These are phyloP conservation scores for Hypoxylon crocopeplum DNA, from an alignment of 495 filamentous ascomycete genomes.

Conservation along the genomic window DNA sequence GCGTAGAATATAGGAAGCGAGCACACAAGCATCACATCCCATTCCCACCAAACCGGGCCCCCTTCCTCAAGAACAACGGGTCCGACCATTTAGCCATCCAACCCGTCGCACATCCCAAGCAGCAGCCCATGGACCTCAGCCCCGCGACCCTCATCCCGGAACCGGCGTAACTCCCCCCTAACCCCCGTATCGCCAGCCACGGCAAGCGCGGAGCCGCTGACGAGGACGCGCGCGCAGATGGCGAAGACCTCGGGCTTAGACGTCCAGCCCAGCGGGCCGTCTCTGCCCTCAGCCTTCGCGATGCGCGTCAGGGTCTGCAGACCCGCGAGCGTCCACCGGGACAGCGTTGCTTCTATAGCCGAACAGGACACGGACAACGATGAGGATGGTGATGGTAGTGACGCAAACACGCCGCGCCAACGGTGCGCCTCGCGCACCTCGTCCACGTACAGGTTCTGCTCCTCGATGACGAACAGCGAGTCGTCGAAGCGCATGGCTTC, in stretches of 20 bases:
- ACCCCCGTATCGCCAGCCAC: slow-evolving; percentile 8
- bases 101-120: slow-evolving; percentile 39
- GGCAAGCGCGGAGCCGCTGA: slow-evolving; percentile 51
- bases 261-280: slow-evolving; percentile 76
- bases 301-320: slow-evolving; percentile 56
- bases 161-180: slow-evolving; percentile 37
- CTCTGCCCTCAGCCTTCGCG: slow-evolving; percentile 43
- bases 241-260: slow-evolving; percentile 75
- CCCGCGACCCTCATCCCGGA: slow-evolving; percentile 35
- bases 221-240: slow-evolving; percentile 65
- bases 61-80: not conserved
- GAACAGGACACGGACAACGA: not conserved
- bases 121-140: slow-evolving; percentile 43
- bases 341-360: slow-evolving; percentile 21
- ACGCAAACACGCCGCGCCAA: slow-evolving; percentile 64
- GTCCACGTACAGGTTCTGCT: slow-evolving; percentile 90
- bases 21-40: too few relatives aligned
- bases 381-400: slow-evolving; percentile 22
- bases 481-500: slow-evolving; percentile 66
- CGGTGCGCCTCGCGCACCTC: slow-evolving; percentile 70
- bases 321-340: slow-evolving; percentile 65
- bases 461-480: slow-evolving; percentile 83
- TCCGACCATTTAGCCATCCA: not conserved
- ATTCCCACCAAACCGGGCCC: too few relatives aligned
- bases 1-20: too few relatives aligned